phyloP scores from a whole-genome alignment of 805 yeast species.

The Saturnispora kantuleensis region DNA sequence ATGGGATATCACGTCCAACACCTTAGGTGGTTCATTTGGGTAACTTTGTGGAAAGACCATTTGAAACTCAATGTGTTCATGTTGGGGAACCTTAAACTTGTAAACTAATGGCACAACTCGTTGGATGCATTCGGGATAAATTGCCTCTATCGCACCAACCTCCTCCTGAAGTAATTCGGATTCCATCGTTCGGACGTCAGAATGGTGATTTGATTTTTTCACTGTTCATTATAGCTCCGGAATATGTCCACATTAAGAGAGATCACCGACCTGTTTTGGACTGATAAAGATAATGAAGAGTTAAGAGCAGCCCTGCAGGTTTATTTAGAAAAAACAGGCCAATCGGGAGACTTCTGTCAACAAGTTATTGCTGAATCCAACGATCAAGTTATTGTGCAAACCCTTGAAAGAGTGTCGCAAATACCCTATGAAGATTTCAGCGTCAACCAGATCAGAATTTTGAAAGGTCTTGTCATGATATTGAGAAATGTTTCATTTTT shows the following conservation, averaged over 20 bases:
- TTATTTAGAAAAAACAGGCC: no score
- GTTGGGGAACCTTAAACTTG: conserved; percentile 50
- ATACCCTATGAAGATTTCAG: conserved; percentile 33
- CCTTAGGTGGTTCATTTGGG: conserved; percentile 55
- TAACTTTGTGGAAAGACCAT: conserved; percentile 63
- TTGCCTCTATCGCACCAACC: conserved; percentile 74
- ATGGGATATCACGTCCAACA: conserved; percentile 41
- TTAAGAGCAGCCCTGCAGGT: no score
- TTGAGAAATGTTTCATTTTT: conserved; percentile 18
- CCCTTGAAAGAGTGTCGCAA: conserved; percentile 60
- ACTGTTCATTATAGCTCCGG: background rate
- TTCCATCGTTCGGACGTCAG: conserved; percentile 8
- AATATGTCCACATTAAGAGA: no score
- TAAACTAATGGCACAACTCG: conserved; percentile 31
- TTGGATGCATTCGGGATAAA: conserved; percentile 58
- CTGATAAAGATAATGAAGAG: no score
- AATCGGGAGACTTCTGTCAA: no score
- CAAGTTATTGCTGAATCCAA: no score
- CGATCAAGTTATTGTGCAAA: conserved; percentile 94
- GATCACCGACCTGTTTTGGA: no score
- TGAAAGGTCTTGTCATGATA: conserved; percentile 18
- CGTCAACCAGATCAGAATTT: conserved; percentile 10
- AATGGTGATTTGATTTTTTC: no score
- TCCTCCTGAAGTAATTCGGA: conserved; percentile 58
- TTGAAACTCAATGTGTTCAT: conserved; percentile 50